phyloP scores from a whole-genome alignment of 2,329 filamentous ascomycete genomes.

The Didymella lethalis region DNA sequence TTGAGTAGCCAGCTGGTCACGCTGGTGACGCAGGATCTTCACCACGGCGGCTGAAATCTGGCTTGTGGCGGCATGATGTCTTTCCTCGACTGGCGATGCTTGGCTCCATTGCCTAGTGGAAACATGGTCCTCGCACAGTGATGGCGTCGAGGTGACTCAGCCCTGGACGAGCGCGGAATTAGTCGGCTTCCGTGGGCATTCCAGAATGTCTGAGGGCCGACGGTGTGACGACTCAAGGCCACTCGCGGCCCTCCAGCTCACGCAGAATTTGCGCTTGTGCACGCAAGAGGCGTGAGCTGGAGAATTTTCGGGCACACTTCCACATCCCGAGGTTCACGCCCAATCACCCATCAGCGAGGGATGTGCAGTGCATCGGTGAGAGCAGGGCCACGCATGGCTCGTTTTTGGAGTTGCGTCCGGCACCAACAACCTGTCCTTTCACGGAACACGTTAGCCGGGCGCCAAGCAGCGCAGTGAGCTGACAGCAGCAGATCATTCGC shows the following conservation, averaged over 20 bases:
- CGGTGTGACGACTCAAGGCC: conserved; percentile 17
- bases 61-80: conserved; percentile 24
- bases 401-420: conserved; percentile 23
- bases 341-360: conserved; percentile 15
- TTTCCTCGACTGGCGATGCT: conserved; percentile 29
- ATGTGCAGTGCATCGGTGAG: conserved; percentile 20
- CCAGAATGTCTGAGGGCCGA: conserved; percentile 16
- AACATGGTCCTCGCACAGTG: conserved; percentile 16
- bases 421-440: conserved; percentile 18
- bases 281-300: conserved; percentile 23
- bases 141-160: conserved; percentile 38
- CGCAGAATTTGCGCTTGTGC: conserved; percentile 20
- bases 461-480: conserved; percentile 18
- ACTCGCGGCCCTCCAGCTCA: conserved; percentile 19
- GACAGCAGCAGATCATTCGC: conserved; percentile 27
- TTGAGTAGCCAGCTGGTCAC: conserved; percentile 31
- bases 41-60: conserved; percentile 18
- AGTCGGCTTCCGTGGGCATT: conserved; percentile 17
- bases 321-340: conserved; percentile 6
- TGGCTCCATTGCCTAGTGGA: conserved; percentile 20
- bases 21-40: conserved; percentile 30
- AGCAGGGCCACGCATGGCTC: conserved; percentile 22
- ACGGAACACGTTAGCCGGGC: conserved; percentile 14
- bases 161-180: conserved; percentile 23
- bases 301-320: conserved; percentile 15